These are phyloP conservation scores for Ophiostoma perfectum DNA, from an alignment of 2,329 filamentous ascomycete genomes.

Conservation along the genomic window DNA sequence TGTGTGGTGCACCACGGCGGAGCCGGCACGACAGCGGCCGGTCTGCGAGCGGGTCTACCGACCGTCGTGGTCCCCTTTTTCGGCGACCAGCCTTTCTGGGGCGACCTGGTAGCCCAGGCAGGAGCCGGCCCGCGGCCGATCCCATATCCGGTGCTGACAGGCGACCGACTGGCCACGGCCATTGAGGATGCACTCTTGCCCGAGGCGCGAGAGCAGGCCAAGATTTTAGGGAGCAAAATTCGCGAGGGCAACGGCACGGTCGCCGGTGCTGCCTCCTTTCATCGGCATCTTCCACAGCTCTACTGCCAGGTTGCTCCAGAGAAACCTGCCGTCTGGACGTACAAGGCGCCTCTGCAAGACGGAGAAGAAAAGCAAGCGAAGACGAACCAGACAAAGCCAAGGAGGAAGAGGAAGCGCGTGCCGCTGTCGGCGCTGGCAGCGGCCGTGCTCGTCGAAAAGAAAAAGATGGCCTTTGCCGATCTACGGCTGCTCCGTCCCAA, in stretches of 20 bases:
- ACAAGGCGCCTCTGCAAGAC: conserved; percentile 48
- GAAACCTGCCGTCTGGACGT: conserved; percentile 63
- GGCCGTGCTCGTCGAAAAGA: conserved; percentile 57
- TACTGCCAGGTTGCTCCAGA: conserved; percentile 61
- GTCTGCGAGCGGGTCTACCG: conserved; percentile 73
- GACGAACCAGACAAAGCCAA: too few relatives aligned
- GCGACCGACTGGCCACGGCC: conserved; percentile 59
- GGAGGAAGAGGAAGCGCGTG: background rate
- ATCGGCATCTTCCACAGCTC: conserved; percentile 62
- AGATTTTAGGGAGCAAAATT: conserved; percentile 3
- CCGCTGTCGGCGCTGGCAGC: conserved; percentile 66
- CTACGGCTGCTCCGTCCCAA: conserved; percentile 55
- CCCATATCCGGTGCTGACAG: conserved; percentile 61
- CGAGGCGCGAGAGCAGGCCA: background rate
- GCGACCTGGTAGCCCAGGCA: conserved; percentile 65
- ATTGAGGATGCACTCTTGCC: conserved; percentile 40
- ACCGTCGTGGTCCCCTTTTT: conserved; percentile 85
- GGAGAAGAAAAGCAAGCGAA: conserved; percentile 30
- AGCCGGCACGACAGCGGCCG: conserved; percentile 80
- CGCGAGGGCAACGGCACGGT: conserved; percentile 32
- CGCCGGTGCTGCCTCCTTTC: conserved; percentile 62
- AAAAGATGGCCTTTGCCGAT: conserved; percentile 59
- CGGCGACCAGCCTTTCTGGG: conserved; percentile 80
- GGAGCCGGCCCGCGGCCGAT: conserved; percentile 68
- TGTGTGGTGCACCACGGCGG: conserved; percentile 84